Percentiles rank a stretch among this genome's conserved stretches.
These are phyloP conservation scores for Areca catechu DNA, from an alignment of 176 grass and related monocot genomes.

Conservation along the genomic window DNA sequence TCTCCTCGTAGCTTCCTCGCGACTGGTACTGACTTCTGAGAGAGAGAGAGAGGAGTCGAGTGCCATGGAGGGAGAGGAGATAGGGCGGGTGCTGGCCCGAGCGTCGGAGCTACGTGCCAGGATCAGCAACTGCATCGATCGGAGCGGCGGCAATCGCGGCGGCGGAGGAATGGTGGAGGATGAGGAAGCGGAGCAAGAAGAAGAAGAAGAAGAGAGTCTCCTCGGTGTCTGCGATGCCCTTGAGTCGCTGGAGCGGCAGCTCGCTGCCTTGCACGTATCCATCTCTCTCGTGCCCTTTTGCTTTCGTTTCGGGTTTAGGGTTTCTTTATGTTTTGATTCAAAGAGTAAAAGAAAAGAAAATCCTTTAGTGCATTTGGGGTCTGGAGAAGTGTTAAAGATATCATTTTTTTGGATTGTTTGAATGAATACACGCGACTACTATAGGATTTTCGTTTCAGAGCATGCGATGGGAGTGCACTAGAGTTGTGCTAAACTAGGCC, in stretches of 20 bases:
- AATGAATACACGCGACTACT: too few relatives aligned
- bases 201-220: slow-evolving; percentile 31
- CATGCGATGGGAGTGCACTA: too few relatives aligned
- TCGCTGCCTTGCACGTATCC: slow-evolving; percentile 60
- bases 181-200: slow-evolving; percentile 13
- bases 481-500: too few relatives aligned
- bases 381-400: too few relatives aligned
- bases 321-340: too few relatives aligned
- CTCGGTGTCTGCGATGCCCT: slow-evolving; percentile 61
- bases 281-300: background rate
- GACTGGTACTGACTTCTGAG: too few relatives aligned
- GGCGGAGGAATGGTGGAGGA: background rate
- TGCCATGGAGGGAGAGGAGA: slow-evolving; percentile 74
- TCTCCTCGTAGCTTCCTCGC: too few relatives aligned
- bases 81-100: slow-evolving; percentile 62
- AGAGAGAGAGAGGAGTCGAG: background rate
- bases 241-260: slow-evolving; percentile 65
- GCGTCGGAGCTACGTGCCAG: slow-evolving; percentile 64
- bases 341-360: too few relatives aligned
- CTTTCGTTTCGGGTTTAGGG: too few relatives aligned
- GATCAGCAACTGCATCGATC: slow-evolving; percentile 45
- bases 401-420: too few relatives aligned
- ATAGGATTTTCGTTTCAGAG: too few relatives aligned
- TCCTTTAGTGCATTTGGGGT: too few relatives aligned
- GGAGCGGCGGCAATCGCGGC: slow-evolving; percentile 1